These are phyloP conservation scores for Ustilago lituana DNA, from an alignment of 1,284 basidiomycete genomes.

Conservation along the genomic window DNA sequence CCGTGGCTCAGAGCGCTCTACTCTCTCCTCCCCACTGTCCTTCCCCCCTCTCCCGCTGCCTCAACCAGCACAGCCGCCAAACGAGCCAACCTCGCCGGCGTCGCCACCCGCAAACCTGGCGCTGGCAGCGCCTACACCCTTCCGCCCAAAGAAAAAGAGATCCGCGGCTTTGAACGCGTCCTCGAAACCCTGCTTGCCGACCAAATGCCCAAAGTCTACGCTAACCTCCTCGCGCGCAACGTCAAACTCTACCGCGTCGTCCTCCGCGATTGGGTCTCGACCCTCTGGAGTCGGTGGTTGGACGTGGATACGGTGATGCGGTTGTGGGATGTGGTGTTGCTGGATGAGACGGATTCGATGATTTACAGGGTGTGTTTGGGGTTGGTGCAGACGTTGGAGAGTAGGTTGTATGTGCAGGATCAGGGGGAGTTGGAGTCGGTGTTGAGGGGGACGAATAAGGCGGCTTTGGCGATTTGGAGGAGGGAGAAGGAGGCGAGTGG, in stretches of 20 bases:
- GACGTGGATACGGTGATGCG: constrained; percentile 59
- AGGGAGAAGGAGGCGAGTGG: constrained; percentile 34
- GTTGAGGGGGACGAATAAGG: constrained; percentile 53
- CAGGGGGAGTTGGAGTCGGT: constrained; percentile 48
- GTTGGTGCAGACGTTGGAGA: constrained; percentile 55
- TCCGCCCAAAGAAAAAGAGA: constrained; percentile 33
- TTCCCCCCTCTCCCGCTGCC: background rate
- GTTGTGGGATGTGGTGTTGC: constrained; percentile 60
- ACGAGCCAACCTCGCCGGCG: no score
- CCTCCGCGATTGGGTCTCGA: constrained; percentile 53
- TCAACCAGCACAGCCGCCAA: no score
- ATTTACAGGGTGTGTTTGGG: constrained; percentile 60
- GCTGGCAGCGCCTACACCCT: constrained; percentile 6
- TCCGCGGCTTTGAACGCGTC: constrained; percentile 72
- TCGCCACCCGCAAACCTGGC: constrained; percentile 3
- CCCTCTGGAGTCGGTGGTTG: constrained; percentile 53
- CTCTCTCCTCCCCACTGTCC: constrained; percentile 32
- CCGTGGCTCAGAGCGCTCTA: constrained; percentile 62
- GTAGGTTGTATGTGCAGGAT: constrained; percentile 60
- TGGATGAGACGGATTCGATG: constrained; percentile 56
- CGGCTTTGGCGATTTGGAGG: constrained; percentile 56
- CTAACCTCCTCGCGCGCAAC: constrained; percentile 56
- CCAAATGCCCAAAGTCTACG: constrained; percentile 85
- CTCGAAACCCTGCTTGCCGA: constrained; percentile 91
- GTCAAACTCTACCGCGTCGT: constrained; percentile 45